A percentile compares a stretch with the other conserved stretches of the same genome.
phyloP scores from a whole-genome alignment of 2,329 filamentous ascomycete genomes.

The Talaromyces amestolkiae region DNA sequence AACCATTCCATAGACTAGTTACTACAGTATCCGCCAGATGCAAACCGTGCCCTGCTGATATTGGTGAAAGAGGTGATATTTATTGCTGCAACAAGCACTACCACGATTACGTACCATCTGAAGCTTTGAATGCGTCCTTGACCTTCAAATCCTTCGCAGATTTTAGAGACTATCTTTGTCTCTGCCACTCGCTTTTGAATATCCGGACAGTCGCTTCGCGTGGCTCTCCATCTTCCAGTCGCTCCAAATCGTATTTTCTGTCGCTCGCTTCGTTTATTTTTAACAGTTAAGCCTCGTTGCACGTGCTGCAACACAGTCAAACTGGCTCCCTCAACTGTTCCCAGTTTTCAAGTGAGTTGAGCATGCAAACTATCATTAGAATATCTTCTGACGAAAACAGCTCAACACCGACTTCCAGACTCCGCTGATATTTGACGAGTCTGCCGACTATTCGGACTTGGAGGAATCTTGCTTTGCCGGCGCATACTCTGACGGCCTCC shows the following conservation, averaged over 20 bases:
- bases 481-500: slow-evolving; percentile 51
- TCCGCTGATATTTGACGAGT: slow-evolving; percentile 49
- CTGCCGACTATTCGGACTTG: slow-evolving; percentile 46
- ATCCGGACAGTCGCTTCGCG: slow-evolving; percentile 32
- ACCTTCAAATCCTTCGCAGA: slow-evolving; percentile 29
- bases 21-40: background rate
- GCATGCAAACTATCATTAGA: slow-evolving; percentile 13
- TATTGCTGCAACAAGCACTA: background rate
- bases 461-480: slow-evolving; percentile 46
- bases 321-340: slow-evolving; percentile 49
- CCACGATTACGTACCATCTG: slow-evolving; percentile 4
- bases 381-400: slow-evolving; percentile 26
- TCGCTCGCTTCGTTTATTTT: slow-evolving; percentile 43
- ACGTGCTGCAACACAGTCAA: slow-evolving; percentile 47
- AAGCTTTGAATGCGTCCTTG: slow-evolving; percentile 35
- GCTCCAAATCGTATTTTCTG: slow-evolving; percentile 43
- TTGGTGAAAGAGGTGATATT: slow-evolving; percentile 5
- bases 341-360: slow-evolving; percentile 45
- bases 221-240: slow-evolving; percentile 37
- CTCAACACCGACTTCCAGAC: slow-evolving; percentile 47
- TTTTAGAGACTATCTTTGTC: slow-evolving; percentile 44
- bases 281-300: slow-evolving; percentile 40
- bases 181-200: slow-evolving; percentile 23
- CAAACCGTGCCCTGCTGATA: slow-evolving; percentile 13
- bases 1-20: background rate